phyloP scores from a whole-genome alignment of 2,329 filamentous ascomycete species.

The Colletotrichum echinochloae region DNA sequence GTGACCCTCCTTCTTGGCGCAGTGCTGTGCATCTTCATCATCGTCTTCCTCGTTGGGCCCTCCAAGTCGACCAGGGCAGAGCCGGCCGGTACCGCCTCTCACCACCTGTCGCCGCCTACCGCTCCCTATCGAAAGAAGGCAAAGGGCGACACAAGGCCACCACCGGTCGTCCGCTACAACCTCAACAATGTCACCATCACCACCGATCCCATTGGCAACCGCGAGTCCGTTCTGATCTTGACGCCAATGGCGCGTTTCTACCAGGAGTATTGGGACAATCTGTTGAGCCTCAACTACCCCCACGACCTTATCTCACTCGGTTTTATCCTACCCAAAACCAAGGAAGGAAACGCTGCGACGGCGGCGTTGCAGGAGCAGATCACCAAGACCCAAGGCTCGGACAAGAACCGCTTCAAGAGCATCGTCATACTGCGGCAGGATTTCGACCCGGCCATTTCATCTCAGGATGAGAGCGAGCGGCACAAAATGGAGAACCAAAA shows the following conservation, averaged over 20 bases:
- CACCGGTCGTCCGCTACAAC: constrained; percentile 91
- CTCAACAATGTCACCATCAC: constrained; percentile 95
- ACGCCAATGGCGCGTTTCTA: constrained; percentile 96
- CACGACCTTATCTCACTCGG: constrained; percentile 95
- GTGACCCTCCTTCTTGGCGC: constrained; percentile 79
- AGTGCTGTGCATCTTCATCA: constrained; percentile 78
- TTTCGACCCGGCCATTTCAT: constrained; percentile 83
- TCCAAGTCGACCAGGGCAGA: constrained; percentile 61
- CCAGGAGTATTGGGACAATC: constrained; percentile 94
- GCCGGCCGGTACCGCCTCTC: constrained; percentile 59
- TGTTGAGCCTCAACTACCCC: constrained; percentile 85
- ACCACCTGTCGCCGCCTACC: constrained; percentile 58
- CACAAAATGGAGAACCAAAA: constrained; percentile 96
- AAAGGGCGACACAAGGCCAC: constrained; percentile 70
- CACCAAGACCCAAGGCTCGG: constrained; percentile 84
- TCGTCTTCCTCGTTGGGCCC: constrained; percentile 71
- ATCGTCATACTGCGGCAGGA: constrained; percentile 96
- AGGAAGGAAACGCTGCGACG: constrained; percentile 90
- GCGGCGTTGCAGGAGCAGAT: constrained; percentile 86
- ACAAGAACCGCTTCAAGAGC: constrained; percentile 87
- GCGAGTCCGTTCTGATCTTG: constrained; percentile 89
- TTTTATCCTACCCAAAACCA: constrained; percentile 95
- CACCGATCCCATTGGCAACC: constrained; percentile 78
- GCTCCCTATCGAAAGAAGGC: constrained; percentile 60
- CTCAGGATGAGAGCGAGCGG: constrained; percentile 87